Base-by-base conservation (phyloP, 2,329 filamentous ascomycete species). In the Sordariomycetes sp. region DNA sequence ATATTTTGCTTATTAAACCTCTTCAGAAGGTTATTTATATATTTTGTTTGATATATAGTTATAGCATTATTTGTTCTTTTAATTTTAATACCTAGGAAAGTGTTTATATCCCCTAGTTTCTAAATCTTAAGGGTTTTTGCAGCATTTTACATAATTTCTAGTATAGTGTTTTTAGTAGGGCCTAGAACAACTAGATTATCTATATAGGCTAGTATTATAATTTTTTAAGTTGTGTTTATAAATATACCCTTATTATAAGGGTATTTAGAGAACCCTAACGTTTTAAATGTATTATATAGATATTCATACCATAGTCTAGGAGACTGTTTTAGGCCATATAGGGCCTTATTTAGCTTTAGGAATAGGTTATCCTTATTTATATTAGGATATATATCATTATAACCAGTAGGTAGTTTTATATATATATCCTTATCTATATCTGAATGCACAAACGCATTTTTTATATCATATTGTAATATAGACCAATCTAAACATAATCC, bases 361-460 rank as follows among this genome's bases (percentile, higher is more conserved):
- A 7, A 35, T 35, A 35, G 12, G 12, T 35, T 35, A 35, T 40
- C 10, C 6, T 11, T 4, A 14, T 34, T 59, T 50, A 54, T 53
- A 24, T 53, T 59, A 59, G 34, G 54, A 55, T 40, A n/a, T 25
- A 20, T 46, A 18, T 28, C 37, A 22, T 25, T 51, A 51, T 57
- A 48, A 20, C 35, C 52, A 53, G 37, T 53, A 32, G 34, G 57
- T 20, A 56, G 10, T 22, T 56, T 28, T 32, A 60, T 57, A 59
- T 60, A 60, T 57, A 60, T 60, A 20, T 59, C 53, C 51, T 53
- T 59, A 59, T 60, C 54, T 53, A 60, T 60, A 8, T 59, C 54
- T 14, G 48, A 46, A 43, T 60, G 24, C 25, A 59, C 52, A 59
- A 59, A 60, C 8, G 59, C 40, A 53, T 60, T 60, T 37, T 60